Base-by-base conservation (phyloP, 2,329 filamentous ascomycete species). In the Colletotrichum chrysophilum region DNA sequence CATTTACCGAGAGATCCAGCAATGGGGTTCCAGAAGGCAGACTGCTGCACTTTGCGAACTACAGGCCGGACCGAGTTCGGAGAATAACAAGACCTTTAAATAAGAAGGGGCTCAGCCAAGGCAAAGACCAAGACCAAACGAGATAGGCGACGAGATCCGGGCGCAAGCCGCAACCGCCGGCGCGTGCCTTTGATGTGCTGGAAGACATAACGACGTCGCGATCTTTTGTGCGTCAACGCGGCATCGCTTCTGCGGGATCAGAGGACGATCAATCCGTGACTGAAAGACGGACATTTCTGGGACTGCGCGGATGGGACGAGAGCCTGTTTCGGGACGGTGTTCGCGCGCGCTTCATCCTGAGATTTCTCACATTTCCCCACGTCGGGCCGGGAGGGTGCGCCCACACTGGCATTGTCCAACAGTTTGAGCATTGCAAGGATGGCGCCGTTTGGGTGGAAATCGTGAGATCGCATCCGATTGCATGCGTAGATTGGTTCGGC, bases 91-190 rank as follows among this genome's bases (percentile, higher is more conserved):
- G 13, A 10, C 10, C 18, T 34, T 66, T 24, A 30, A 34, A 64
- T 66, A 24, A 32, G 52, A 43, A 36, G 56, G n/a, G 30, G n/a
- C 28, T 70, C 71, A 70, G 66, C 43, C 26, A 60, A 28, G 52
- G n/a, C 32, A 18, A 74, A 16, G n/a, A 64, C 52, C 55, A 64
- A 48, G 61, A 75, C 62, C 38, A 36, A 56, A 56, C 30, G 18
- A 72, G 73, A 75, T 67, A 64, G 56, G 69, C 34, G 73, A 72
- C 32, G 62, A 72, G 55, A 67, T 72, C 62, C 38, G 62, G 73
- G 73, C 62, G 72, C 61, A 71, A 60, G 72, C 68, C 72, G 61
- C 68, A 66, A 71, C 24, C 48, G 62, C 61, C 55, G 68, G 68
- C 36, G 62, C 38, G 36, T 38, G 28, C 30, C 58, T 32, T 21